Evolutionary conservation across 768 basidiomycete species (phyloP).

Genomic region (Hortiboletus campestris): DNA sequence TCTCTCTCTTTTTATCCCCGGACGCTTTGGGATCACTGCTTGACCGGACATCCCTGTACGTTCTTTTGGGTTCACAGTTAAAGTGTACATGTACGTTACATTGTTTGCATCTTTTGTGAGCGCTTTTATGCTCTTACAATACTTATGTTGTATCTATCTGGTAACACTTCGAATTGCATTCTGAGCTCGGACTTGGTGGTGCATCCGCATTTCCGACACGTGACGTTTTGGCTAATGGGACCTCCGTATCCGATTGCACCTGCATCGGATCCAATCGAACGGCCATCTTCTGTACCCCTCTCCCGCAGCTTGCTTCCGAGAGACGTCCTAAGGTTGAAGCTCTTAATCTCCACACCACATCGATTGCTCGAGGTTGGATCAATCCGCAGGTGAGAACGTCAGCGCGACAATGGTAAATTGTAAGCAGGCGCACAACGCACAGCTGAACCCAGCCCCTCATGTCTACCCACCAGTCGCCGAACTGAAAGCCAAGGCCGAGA

Average conservation of each 20-base stretch:
- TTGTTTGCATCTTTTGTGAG: neutral
- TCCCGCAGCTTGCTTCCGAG: no score
- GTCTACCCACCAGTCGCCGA: slow-evolving; percentile 49
- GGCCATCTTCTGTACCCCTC: neutral
- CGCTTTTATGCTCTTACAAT: neutral
- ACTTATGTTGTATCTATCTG: slow-evolving; percentile 12
- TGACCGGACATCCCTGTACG: neutral
- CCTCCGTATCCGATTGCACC: neutral
- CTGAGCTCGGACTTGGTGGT: no score
- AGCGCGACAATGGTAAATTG: slow-evolving; percentile 28
- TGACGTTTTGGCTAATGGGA: neutral
- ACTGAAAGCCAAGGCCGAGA: slow-evolving; percentile 60
- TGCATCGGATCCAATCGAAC: neutral
- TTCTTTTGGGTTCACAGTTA: slow-evolving; percentile 1
- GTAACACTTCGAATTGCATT: neutral
- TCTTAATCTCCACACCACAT: neutral
- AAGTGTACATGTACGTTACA: slow-evolving; percentile 19
- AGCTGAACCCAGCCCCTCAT: slow-evolving; percentile 3
- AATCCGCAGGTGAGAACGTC: neutral
- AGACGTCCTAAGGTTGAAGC: neutral
- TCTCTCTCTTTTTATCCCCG: neutral
- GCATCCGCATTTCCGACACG: neutral
- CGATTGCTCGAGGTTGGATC: neutral
- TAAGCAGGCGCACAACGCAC: slow-evolving; percentile 17
- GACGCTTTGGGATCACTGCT: neutral